Evolutionary conservation across 768 basidiomycete genomes (phyloP).

Genomic region (Psilocybe tampanensis): DNA sequence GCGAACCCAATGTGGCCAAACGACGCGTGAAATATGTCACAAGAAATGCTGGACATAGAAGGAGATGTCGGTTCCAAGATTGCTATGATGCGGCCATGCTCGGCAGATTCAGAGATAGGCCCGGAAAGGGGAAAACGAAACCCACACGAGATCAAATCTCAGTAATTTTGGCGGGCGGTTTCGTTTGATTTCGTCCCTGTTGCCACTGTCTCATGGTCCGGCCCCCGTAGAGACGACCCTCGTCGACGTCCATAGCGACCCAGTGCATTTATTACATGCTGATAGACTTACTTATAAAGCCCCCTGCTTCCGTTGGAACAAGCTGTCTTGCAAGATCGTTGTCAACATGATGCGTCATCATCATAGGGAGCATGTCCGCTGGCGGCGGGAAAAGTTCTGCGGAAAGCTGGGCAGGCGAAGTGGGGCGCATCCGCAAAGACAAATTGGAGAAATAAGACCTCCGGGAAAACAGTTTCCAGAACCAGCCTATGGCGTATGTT

Average conservation of each 20-base stretch:
- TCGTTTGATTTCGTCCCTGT: slow-evolving; percentile 33
- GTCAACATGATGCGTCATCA: not conserved
- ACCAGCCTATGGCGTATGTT: slow-evolving; percentile 7
- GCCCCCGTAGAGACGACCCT: slow-evolving; percentile 26
- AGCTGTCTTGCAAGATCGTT: slow-evolving; percentile 7
- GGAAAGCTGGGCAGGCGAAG: no score
- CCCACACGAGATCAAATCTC: slow-evolving; percentile 42
- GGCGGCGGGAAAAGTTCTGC: not conserved
- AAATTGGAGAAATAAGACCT: no score
- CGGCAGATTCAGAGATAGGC: slow-evolving; percentile 47
- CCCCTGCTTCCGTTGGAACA: slow-evolving; percentile 16
- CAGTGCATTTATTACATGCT: slow-evolving; percentile 7
- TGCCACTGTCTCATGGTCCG: slow-evolving; percentile 22
- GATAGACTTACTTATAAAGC: not conserved
- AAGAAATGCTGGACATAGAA: slow-evolving; percentile 40
- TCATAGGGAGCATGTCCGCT: not conserved
- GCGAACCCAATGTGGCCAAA: slow-evolving; percentile 41
- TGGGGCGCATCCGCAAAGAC: no score
- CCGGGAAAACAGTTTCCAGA: slow-evolving; percentile 16
- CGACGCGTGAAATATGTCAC: slow-evolving; percentile 47
- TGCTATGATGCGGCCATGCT: slow-evolving; percentile 35
- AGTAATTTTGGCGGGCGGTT: slow-evolving; percentile 31
- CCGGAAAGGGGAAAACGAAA: slow-evolving; percentile 32
- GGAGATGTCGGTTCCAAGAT: slow-evolving; percentile 16
- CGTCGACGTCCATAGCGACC: slow-evolving; percentile 30